Percentiles rank a stretch among this genome's conserved stretches.
Conservation (phyloP, 2,329 filamentous ascomycete genomes). For the Colletotrichum tabaci region DNA sequence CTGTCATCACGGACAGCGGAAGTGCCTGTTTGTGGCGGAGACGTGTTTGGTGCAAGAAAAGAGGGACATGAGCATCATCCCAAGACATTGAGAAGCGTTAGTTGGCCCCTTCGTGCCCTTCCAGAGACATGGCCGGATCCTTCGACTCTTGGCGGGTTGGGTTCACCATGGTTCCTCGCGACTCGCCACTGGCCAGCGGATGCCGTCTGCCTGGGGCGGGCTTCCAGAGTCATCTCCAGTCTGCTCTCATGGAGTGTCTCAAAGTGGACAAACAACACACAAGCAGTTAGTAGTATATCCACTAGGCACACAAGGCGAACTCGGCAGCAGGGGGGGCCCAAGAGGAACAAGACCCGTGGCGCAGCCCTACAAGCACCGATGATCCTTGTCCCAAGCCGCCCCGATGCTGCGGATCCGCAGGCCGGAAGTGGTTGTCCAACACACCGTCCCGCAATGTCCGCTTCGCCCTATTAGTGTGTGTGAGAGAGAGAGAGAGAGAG, state of each 20-base stretch:
- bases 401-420: background rate
- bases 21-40: slow-evolving; percentile 1
- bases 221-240: too few relatives aligned
- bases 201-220: background rate
- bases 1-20: background rate
- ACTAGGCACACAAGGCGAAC: background rate
- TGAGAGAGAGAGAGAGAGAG: too few relatives aligned
- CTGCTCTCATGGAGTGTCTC: background rate
- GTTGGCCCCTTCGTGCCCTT: background rate
- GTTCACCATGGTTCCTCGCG: background rate
- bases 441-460: background rate
- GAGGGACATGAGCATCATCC: slow-evolving; percentile 8
- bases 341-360: background rate
- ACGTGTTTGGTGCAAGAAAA: background rate
- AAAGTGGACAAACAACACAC: background rate
- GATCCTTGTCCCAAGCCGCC: background rate
- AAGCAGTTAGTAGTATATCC: too few relatives aligned
- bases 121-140: background rate
- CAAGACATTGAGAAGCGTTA: slow-evolving; percentile 1
- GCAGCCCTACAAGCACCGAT: slow-evolving; percentile 18
- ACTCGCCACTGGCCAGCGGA: background rate
- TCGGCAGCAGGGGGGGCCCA: background rate
- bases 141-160: slow-evolving; percentile 7
- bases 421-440: slow-evolving; percentile 1
- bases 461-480: background rate